A percentile compares a stretch with the other conserved stretches of the same genome.
Conservation (phyloP, 2,329 filamentous ascomycete species). For the Dactylellina sp. region DNA sequence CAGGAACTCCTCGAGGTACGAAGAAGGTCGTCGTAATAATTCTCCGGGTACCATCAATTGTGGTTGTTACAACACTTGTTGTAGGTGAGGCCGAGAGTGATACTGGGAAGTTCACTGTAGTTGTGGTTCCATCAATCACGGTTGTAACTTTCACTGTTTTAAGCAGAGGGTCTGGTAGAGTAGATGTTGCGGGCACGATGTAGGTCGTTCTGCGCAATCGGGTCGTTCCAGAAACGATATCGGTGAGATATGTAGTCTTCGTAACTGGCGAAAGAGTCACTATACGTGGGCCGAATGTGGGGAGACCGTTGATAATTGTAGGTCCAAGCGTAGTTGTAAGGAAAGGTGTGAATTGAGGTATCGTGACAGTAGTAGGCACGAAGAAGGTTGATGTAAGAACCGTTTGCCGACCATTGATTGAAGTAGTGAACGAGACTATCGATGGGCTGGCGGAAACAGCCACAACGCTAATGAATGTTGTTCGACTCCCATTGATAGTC, state of each 20-base stretch:
- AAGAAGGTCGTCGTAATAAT: constrained; percentile 42
- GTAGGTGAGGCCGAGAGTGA: constrained; percentile 42
- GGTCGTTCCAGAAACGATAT: constrained; percentile 33
- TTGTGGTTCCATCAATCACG: constrained; percentile 28
- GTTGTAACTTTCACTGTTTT: constrained; percentile 39
- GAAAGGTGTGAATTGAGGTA: constrained; percentile 49
- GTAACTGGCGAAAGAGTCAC: constrained; percentile 35
- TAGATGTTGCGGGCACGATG: constrained; percentile 42
- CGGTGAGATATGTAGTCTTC: constrained; percentile 38
- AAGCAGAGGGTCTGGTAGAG: constrained; percentile 33
- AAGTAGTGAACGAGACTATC: constrained; percentile 29
- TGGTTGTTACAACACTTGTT: constrained; percentile 28
- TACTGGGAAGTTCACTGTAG: constrained; percentile 44
- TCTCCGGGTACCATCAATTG: constrained; percentile 22
- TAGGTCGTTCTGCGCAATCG: constrained; percentile 24
- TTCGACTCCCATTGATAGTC: constrained; percentile 34
- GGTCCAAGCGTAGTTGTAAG: constrained; percentile 43
- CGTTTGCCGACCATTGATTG: constrained; percentile 36
- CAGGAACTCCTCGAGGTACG: constrained; percentile 32
- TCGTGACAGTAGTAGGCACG: constrained; percentile 16
- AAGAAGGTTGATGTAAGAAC: constrained; percentile 44
- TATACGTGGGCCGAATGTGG: constrained; percentile 37
- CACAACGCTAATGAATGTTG: constrained; percentile 29
- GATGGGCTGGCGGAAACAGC: constrained; percentile 24
- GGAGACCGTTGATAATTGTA: constrained; percentile 50